Conservation (phyloP, 441 rosid species). For the Populus trichocarpa region DNA sequence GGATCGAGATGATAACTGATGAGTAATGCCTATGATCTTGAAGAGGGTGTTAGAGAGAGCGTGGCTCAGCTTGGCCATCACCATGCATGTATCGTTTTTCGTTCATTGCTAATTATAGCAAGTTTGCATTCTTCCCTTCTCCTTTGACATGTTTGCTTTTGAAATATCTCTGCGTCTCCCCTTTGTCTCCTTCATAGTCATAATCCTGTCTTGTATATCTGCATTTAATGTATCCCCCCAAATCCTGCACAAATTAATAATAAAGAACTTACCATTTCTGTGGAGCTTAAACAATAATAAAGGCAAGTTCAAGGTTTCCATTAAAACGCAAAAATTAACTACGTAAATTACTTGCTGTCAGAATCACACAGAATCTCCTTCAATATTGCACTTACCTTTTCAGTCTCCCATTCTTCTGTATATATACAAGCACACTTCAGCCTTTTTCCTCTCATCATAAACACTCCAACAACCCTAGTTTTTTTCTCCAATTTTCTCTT, state of each 20-base stretch:
- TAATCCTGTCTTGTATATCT: conserved; percentile 78
- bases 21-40: no score
- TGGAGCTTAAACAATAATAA: background rate
- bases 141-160: no score
- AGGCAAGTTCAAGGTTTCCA: background rate
- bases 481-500: background rate
- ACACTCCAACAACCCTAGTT: background rate
- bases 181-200: conserved; percentile 71
- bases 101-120: no score
- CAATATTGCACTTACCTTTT: background rate
- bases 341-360: background rate
- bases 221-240: conserved; percentile 82
- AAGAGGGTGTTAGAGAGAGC: no score
- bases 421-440: background rate
- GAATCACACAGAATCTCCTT: background rate
- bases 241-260: conserved; percentile 84
- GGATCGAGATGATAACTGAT: no score
- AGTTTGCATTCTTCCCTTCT: no score
- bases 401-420: background rate
- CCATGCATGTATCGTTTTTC: no score
- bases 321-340: no score
- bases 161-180: conserved; percentile 90
- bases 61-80: no score
- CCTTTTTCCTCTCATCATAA: background rate
- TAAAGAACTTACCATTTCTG: background rate